Evolutionary conservation across 768 basidiomycete species (phyloP).

Genomic region (Phaffia australis): DNA sequence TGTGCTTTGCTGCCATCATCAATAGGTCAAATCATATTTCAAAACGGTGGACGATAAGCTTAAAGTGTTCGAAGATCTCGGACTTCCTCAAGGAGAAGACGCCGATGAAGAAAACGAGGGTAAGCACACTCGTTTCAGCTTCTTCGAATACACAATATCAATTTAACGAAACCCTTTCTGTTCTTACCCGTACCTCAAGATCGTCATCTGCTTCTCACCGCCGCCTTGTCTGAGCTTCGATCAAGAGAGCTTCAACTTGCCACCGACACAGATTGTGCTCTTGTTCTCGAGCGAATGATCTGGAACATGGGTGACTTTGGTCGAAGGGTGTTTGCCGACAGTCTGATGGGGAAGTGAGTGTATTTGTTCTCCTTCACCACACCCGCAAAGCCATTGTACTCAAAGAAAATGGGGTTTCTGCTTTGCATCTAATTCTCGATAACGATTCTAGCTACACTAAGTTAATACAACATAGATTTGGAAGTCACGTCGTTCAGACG

Average conservation of each 20-base stretch:
- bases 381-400: background rate
- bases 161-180: background rate
- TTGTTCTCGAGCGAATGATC: constrained; percentile 75
- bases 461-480: constrained; percentile 61
- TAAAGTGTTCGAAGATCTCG: constrained; percentile 65
- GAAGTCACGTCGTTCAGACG: constrained; percentile 91
- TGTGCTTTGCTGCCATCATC: background rate
- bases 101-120: constrained; percentile 43
- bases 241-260: constrained; percentile 81
- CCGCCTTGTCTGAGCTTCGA: constrained; percentile 71
- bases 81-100: constrained; percentile 27
- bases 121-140: constrained; percentile 24
- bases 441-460: constrained; percentile 23
- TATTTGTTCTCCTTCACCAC: constrained; percentile 29
- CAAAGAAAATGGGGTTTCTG: too few relatives aligned
- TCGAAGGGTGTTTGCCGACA: constrained; percentile 79
- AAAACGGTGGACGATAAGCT: constrained; percentile 77
- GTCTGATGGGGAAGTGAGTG: constrained; percentile 73
- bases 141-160: constrained; percentile 7
- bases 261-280: constrained; percentile 87
- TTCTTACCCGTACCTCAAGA: constrained; percentile 41
- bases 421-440: too few relatives aligned
- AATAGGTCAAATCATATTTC: constrained; percentile 73
- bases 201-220: constrained; percentile 62
- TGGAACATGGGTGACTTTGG: constrained; percentile 95